Base-by-base conservation (phyloP, 208 protist genomes). In the Crithidia mellificae region DNA sequence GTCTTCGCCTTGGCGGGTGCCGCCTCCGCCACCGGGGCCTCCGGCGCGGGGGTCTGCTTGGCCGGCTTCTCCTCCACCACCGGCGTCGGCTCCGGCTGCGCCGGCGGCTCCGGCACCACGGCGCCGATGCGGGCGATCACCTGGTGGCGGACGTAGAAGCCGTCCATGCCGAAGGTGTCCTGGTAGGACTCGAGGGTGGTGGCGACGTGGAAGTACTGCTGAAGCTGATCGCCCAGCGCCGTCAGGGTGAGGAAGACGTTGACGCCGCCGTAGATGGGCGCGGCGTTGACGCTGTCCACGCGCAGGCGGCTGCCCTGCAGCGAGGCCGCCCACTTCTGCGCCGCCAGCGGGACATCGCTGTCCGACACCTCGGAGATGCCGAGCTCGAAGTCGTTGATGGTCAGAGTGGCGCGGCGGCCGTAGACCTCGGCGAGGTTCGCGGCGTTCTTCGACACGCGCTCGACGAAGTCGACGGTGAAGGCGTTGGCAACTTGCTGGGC, bases 71-170 rank as follows among this genome's bases (percentile, higher is more conserved):
- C 72, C 29, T 74, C 79, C 41, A 53, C 71, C 51, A 63, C 80
- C 15, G 73, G 68, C 5, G 63, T 55, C 6, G 69, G 58, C 44
- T 64, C 74, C 27, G 59, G 71, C 38, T 69, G 68, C 7, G 77
- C 74, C 54, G 59, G 67, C 50, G 54, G 32, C 75, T 84, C 81
- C 3, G 71, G 63, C 0, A 43, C 72, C 20, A 84, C 54, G 46
- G 80, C 81, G 24, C 87, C 90, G 41, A 87, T 82, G 76, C 87
- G 84, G 38, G 86, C 78, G 51, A 91, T 75, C 22, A 87, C 75
- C 78, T 92, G 88, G 77, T 92, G 77, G 38, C 90, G 90, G 43
- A 96, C 81, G 74, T 81, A 96, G 79, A 84, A 95, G 55, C 72
- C 64, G 76, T 87, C 73, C 47, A 69, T 56, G 63, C 53, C 71